Percentiles rank a stretch among this genome's conserved stretches.
Conservation (phyloP, 805 yeast species). For the Saccharomyces eubayanus region DNA sequence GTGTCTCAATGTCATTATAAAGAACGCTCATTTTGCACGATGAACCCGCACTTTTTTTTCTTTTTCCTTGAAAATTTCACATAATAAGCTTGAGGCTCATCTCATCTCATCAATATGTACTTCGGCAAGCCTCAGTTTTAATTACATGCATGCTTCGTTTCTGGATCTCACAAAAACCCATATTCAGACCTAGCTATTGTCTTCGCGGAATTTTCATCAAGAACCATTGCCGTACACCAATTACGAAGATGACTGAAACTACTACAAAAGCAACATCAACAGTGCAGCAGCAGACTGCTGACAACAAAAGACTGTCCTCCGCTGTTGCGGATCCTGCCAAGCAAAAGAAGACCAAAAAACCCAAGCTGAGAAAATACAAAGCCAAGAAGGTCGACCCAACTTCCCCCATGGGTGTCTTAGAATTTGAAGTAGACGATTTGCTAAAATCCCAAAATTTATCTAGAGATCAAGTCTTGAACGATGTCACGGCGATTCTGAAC, state of each 20-base stretch:
- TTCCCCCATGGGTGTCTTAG: slow-evolving; percentile 71
- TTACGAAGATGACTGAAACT: background rate
- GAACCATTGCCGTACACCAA: background rate
- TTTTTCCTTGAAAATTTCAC: background rate
- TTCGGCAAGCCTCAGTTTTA: background rate
- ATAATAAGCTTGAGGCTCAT: background rate
- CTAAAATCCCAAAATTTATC: slow-evolving; percentile 37
- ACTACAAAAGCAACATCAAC: background rate
- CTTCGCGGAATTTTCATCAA: background rate
- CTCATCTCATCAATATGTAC: background rate
- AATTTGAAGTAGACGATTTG: slow-evolving; percentile 60
- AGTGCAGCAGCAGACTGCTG: background rate
- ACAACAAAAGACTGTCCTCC: background rate
- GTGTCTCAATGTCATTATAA: too few species aligned
- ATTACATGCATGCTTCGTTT: background rate
- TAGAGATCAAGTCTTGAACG: slow-evolving; percentile 47
- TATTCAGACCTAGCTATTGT: background rate
- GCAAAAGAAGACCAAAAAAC: slow-evolving; percentile 23
- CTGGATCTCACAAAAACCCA: background rate
- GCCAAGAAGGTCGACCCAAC: slow-evolving; percentile 63
- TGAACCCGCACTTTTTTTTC: background rate
- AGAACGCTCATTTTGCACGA: background rate
- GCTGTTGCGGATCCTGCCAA: slow-evolving; percentile 2
- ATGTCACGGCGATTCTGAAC: slow-evolving; percentile 57
- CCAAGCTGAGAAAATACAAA: slow-evolving; percentile 46